Evolutionary conservation across 257 asterid genomes (phyloP).

Genomic region (Solanum gracilifrons): DNA sequence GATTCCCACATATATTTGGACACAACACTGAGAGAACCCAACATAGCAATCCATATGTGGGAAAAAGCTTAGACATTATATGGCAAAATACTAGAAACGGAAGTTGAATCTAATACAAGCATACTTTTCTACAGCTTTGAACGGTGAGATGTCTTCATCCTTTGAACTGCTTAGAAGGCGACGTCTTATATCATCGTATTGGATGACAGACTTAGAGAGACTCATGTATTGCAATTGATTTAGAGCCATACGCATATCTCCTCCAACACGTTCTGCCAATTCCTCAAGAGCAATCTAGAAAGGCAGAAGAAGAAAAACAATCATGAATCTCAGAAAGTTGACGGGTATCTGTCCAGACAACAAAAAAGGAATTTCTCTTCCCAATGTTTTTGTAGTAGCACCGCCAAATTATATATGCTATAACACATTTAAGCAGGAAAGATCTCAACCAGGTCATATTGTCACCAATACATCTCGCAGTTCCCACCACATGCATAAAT

Average conservation of each 20-base stretch:
- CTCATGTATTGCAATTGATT: conserved; percentile 96
- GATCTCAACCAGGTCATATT: not conserved
- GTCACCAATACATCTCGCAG: not conserved
- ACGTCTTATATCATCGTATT: conserved; percentile 76
- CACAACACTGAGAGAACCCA: not conserved
- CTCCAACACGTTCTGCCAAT: conserved; percentile 83
- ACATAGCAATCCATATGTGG: not conserved
- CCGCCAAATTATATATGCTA: not conserved
- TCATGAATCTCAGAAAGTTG: not conserved
- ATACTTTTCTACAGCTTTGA: conserved; percentile 94
- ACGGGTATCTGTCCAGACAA: not conserved
- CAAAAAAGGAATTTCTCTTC: not conserved
- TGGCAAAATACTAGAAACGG: not conserved
- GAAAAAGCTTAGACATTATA: not conserved
- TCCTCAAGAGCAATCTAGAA: conserved; percentile 89
- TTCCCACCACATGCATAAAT: not conserved
- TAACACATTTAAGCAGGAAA: not conserved
- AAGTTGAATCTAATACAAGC: conserved; percentile 13
- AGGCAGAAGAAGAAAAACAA: not conserved
- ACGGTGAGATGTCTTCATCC: conserved; percentile 98
- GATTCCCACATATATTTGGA: not conserved
- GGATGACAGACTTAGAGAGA: conserved; percentile 76
- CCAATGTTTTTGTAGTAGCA: not conserved
- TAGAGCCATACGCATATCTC: conserved; percentile 94
- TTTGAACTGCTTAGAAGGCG: conserved; percentile 88